phyloP scores from a whole-genome alignment of 306 rosid species.

The Hippophae rhamnoides region DNA sequence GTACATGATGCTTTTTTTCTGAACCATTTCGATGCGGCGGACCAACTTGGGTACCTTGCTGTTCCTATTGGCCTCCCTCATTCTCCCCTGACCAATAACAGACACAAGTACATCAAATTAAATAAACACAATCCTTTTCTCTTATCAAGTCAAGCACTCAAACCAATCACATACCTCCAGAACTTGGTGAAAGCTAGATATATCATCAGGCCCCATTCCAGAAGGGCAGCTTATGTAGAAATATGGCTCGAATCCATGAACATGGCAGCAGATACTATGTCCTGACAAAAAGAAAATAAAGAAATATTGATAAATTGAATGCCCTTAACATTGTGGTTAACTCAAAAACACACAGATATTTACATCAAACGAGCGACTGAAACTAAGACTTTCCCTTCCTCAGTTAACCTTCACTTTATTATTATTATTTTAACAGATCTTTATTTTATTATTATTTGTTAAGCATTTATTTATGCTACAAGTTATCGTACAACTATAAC shows the following conservation, averaged over 20 bases:
- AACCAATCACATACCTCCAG: conserved; percentile 57
- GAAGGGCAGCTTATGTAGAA: conserved; percentile 79
- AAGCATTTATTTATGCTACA: no score
- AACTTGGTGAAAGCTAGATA: conserved; percentile 53
- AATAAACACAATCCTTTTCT: conserved; percentile 1
- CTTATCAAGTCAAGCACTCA: conserved; percentile 9
- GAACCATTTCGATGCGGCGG: conserved; percentile 68
- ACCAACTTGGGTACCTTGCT: conserved; percentile 53
- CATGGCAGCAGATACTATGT: conserved; percentile 85
- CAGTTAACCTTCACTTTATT: no score
- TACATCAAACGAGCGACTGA: not conserved
- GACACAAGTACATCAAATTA: conserved; percentile 16
- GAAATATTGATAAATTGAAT: conserved; percentile 4
- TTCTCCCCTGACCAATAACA: conserved; percentile 48
- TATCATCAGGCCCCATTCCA: conserved; percentile 92
- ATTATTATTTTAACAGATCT: no score
- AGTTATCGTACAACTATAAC: no score
- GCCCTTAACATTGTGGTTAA: not conserved
- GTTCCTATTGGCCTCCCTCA: conserved; percentile 84
- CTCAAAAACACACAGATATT: not conserved
- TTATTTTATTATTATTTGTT: no score
- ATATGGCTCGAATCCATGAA: conserved; percentile 95
- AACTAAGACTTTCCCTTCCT: not conserved
- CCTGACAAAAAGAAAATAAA: conserved; percentile 33
- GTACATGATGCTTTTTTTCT: conserved; percentile 81